A percentile compares a stretch with the other conserved stretches of the same genome.
These are phyloP conservation scores for Cetraspora pellucida DNA, from an alignment of 192 early-diverging fungal species.

Conservation along the genomic window DNA sequence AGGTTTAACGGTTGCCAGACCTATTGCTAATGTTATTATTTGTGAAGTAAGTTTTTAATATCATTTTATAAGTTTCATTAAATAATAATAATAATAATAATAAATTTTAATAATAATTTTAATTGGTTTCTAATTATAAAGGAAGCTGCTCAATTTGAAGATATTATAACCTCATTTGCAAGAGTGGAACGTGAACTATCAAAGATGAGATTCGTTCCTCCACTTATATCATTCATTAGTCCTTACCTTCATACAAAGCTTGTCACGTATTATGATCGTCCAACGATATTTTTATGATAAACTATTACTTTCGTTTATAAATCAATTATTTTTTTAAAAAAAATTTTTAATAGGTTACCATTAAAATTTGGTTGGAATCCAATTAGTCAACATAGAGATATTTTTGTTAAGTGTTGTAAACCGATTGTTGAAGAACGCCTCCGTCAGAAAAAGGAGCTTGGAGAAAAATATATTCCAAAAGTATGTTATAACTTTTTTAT, in stretches of 20 bases:
- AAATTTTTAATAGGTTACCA: constrained; percentile 1
- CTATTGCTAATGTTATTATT: too few species aligned
- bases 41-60: too few species aligned
- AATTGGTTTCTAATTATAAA: neutral
- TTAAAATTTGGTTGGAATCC: neutral
- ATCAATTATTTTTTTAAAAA: neutral
- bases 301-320: neutral
- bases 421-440: constrained; percentile 1
- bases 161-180: neutral
- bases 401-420: constrained; percentile 1
- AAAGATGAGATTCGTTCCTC: neutral
- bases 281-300: neutral
- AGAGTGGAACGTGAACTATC: neutral
- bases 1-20: too few species aligned
- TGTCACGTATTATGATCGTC: neutral
- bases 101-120: too few species aligned
- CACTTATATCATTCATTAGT: neutral
- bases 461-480: neutral
- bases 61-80: too few species aligned
- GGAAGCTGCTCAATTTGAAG: neutral
- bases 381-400: neutral
- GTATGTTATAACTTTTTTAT: neutral
- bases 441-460: neutral
- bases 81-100: too few species aligned
- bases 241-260: neutral